Base-by-base conservation (phyloP, 768 basidiomycete species). In the Suillus cothurnatus region DNA sequence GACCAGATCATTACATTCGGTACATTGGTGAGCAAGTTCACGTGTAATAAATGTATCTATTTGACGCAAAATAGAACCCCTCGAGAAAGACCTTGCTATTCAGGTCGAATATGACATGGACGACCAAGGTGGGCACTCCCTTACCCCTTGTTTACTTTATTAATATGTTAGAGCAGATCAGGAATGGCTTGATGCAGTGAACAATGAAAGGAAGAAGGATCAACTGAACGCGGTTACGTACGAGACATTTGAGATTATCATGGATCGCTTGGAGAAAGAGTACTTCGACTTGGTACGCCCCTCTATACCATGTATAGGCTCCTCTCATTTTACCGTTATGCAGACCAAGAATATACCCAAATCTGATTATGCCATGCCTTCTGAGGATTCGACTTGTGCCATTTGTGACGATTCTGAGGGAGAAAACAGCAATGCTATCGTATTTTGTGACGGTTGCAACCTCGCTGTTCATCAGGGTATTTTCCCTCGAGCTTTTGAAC, bases 61-160 rank as follows among this genome's bases (percentile, higher is more conserved):
- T 61, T 72, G 65, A 69, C 32, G 50, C 39, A 56, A 56, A 32
- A 28, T 72, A 94, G 95, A 97, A 71, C 97, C 97, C 0, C 81
- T 97, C 69, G 97, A 99, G 74, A 88, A 87, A 56, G 97, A 99
- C 69, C 86, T 99, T 21, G 91, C 91, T 8, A 86, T 87, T 45
- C 95, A 97, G 70, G 97, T 99, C 28, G 97, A 99, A 76, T 99
- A 99, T 81, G 97, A 99, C 74, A 99, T 99, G 95, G 97, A 99
- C 73, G 97, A 98, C 74, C 96, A 98, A 87, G 96, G 95, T 91
- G 43, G 23, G 81, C 71, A 23, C 14, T 21, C 39, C 14, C 23
- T 61, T 50, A 21, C 43, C 28, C 7, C 45, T 62, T 21, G 52
- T 23, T 47, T 31, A 59, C 63, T 52, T 47, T 19, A 63, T 68